Evolutionary conservation across 805 yeast species (phyloP).

Genomic region (Priceomyces haplophilus): DNA sequence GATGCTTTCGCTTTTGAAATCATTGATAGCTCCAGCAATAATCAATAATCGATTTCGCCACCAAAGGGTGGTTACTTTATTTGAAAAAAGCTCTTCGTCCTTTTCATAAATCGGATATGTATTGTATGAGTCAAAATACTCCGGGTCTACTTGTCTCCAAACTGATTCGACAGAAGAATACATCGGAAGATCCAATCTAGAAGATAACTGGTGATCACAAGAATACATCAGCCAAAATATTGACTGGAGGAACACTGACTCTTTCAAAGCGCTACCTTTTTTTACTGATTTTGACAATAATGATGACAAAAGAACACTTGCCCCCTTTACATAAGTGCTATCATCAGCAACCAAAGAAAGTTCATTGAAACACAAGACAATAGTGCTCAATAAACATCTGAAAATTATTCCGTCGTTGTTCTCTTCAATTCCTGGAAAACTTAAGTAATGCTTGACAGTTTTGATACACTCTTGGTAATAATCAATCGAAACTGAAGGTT

Average conservation of each 20-base stretch:
- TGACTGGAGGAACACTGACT: conserved; percentile 28
- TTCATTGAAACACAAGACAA: conserved; percentile 37
- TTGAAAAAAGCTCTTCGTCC: conserved; percentile 4
- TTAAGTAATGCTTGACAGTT: conserved; percentile 29
- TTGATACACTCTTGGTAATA: conserved; percentile 37
- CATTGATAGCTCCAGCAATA: conserved; percentile 27
- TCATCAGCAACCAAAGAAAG: conserved; percentile 37
- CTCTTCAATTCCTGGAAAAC: conserved; percentile 21
- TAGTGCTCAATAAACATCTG: conserved; percentile 37
- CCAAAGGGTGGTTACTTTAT: conserved; percentile 26
- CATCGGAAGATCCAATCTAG: conserved; percentile 28
- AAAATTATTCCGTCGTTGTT: conserved; percentile 27
- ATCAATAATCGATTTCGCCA: conserved; percentile 33
- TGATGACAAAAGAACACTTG: conserved; percentile 30
- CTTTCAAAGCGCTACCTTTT: conserved; percentile 20
- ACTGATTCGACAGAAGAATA: conserved; percentile 29
- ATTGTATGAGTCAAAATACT: conserved; percentile 23
- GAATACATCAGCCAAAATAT: conserved; percentile 37
- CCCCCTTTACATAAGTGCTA: conserved; percentile 37
- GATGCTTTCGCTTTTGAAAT: conserved; percentile 22
- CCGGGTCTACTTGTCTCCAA: conserved; percentile 34
- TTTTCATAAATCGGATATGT: conserved; percentile 2
- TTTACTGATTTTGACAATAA: conserved; percentile 19
- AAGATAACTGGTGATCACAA: conserved; percentile 34
- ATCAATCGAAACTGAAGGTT: conserved; percentile 30